These are phyloP conservation scores for Coemansia sp. DNA, from an alignment of 192 early-diverging fungal genomes.

Conservation along the genomic window DNA sequence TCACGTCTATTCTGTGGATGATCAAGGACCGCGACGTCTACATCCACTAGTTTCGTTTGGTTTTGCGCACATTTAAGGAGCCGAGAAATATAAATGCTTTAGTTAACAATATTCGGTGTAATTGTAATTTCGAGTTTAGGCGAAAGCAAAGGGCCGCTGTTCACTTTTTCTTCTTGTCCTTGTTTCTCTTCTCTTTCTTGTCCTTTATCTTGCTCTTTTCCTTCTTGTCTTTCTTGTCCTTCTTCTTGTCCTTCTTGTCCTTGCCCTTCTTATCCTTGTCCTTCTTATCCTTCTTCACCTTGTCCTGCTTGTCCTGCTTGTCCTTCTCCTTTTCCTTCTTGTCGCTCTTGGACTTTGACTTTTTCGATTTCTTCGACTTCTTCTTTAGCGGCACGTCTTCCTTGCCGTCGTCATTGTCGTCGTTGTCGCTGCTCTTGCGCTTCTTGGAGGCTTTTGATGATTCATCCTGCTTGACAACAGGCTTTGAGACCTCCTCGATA, in stretches of 20 bases:
- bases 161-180: constrained; percentile 1
- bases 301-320: constrained; percentile 9
- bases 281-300: constrained; percentile 13
- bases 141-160: background rate
- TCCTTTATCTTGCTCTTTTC: constrained; percentile 2
- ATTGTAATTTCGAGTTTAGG: too few relatives aligned
- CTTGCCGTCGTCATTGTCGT: constrained; percentile 3
- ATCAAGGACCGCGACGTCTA: constrained; percentile 45
- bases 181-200: constrained; percentile 5
- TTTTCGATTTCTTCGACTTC: constrained; percentile 19
- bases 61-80: background rate
- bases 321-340: constrained; percentile 10
- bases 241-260: constrained; percentile 14
- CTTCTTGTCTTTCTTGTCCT: constrained; percentile 12
- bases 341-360: constrained; percentile 14
- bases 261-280: constrained; percentile 10
- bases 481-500: background rate
- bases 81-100: background rate
- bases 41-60: constrained; percentile 18
- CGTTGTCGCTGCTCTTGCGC: background rate
- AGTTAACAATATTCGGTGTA: background rate
- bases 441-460: constrained; percentile 11
- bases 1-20: constrained; percentile 55
- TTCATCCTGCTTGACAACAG: background rate
- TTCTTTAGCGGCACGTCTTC: constrained; percentile 15